Evolutionary conservation across 192 early-diverging fungal species (phyloP).

Genomic region (Umbelopsis sp.): DNA sequence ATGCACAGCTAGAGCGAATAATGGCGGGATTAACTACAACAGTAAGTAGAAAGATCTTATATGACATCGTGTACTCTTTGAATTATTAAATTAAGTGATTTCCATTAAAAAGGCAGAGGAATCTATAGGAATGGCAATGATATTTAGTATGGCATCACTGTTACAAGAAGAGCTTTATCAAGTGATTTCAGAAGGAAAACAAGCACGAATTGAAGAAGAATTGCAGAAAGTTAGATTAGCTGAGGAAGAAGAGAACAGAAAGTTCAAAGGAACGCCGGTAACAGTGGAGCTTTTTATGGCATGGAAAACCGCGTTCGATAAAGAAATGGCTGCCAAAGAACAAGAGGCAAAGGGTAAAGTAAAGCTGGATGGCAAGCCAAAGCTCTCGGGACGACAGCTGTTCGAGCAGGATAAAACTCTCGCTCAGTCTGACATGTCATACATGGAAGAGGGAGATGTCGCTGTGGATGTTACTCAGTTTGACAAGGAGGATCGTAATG

Average conservation of each 20-base stretch:
- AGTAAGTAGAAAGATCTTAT: slow-evolving; percentile 20
- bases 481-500: slow-evolving; percentile 61
- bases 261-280: slow-evolving; percentile 83
- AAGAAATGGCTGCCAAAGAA: slow-evolving; percentile 63
- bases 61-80: background rate
- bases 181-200: slow-evolving; percentile 58
- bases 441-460: slow-evolving; percentile 85
- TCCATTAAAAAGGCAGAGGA: slow-evolving; percentile 58
- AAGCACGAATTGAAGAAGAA: slow-evolving; percentile 45
- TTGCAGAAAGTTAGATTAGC: slow-evolving; percentile 63
- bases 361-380: slow-evolving; percentile 41
- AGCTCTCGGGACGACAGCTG: slow-evolving; percentile 74
- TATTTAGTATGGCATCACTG: slow-evolving; percentile 78
- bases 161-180: slow-evolving; percentile 76
- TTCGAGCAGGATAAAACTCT: slow-evolving; percentile 91
- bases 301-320: slow-evolving; percentile 83
- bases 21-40: slow-evolving; percentile 23
- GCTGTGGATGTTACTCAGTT: slow-evolving; percentile 80
- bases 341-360: slow-evolving; percentile 37
- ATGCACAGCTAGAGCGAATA: slow-evolving; percentile 42
- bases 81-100: background rate
- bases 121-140: slow-evolving; percentile 90
- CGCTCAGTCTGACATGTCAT: slow-evolving; percentile 78
- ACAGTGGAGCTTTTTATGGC: slow-evolving; percentile 74
- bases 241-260: slow-evolving; percentile 71